Evolutionary conservation across 176 grass and related monocot genomes (phyloP), one percentile per base, ranked within the genome.

Genomic region (Zoysia japonica): DNA sequence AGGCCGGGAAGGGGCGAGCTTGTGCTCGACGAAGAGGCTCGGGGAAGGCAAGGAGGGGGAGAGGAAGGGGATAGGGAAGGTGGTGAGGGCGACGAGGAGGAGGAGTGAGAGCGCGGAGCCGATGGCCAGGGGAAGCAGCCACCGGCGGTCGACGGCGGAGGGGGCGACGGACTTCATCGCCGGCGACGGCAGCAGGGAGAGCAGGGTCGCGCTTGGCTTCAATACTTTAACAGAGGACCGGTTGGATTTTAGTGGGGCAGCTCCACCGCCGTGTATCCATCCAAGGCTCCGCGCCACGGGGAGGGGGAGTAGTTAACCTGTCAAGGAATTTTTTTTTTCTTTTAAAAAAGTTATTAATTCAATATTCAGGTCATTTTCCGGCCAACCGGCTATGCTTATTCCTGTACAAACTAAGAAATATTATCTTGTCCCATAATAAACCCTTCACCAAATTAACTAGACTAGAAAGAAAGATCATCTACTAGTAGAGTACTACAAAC

Each of bases 1-100:
- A 1, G 78, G 79, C 15, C 61, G 74, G 47, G 78, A 15, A 0
- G 86, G 79, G 46, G 64, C 13, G 70, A 92, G 90, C 86, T 83
- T 92, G 86, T 82, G 83, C 83, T 92, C 90, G 15, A 92, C 90
- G 83, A 88, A 88, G 79, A 88, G 71, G 56, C 78, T 2, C 9
- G 54, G 2, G 42, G 78, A 76, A 36, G 53, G 46, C 2, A 81
- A 5, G 89, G 89, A 10, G 65, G 78, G 0, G 37, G 65, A 49
- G 67, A 65, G 1, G 88, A 53, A 80, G 28, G 70, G 72, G 45
- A 74, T 5, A 12, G 85, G 77, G 67, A 72, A 38, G 66, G 82
- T 77, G 82, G 81, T 81, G 85, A 84, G 68, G 54, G 68, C 47
- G 7, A 82, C 16, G 47, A 85, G 81, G 73, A 88, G 73, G 68